Evolutionary conservation across 2,329 filamentous ascomycete genomes (phyloP), one percentile per base, ranked within the genome.

Genomic region (Aspergillus versicolor): DNA sequence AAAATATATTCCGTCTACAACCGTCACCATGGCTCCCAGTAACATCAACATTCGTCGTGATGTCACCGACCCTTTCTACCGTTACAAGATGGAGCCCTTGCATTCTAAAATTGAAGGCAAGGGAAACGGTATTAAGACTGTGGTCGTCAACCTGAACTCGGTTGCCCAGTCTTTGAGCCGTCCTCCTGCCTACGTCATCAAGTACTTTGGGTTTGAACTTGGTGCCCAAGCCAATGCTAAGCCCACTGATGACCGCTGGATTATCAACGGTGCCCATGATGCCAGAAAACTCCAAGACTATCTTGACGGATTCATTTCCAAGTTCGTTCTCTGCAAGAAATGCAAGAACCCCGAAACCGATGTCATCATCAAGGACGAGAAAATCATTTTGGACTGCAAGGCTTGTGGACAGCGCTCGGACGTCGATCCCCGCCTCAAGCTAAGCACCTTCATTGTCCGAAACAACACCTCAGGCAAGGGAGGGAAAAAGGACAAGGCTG

Each of bases 21-120:
- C 78, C 80, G 81, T 81, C 86, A 92, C 70, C 79, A 97, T 97
- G 94, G 88, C 91, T 46, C 42, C 55, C 30, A 56, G 30, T 85
- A 92, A 91, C 82, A 84, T 99, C 86, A 99, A 99, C 81, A 92
- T 97, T 80, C 92, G 92, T 79, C 91, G 91, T 80, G 93, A 97
- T 89, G 89, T 96, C 82, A 89, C 88, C 83, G 94, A 99, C 82
- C 89, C 89, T 81, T 99, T 97, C 87, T 99, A 99, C 83, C 94
- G 94, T 78, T 99, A 99, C 88, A 99, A 99, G 87, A 99, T 99
- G 94, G 94, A 97, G 82, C 89, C 88, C 70, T 83, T 99, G 75
- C 91, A 96, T 84, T 96, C 94, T 77, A 99, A 99, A 85, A 95
- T 99, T 70, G 94, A 99, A 82, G 94, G 94, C 80, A 99, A 99